Conservation (phyloP, 1,284 basidiomycete genomes). For the Trichosporon sp. region DNA sequence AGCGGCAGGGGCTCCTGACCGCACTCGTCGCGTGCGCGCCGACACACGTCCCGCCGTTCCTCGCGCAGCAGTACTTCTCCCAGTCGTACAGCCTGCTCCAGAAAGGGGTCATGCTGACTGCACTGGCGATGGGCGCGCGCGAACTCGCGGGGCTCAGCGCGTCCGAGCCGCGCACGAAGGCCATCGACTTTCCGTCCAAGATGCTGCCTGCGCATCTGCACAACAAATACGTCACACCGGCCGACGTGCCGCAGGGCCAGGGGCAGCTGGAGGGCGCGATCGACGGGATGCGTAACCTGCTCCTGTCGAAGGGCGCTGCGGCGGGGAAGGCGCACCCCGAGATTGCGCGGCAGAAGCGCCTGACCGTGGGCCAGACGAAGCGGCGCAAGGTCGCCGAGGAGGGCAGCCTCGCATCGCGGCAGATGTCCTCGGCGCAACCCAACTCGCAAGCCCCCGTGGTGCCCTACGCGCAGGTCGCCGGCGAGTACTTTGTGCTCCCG, state of each 20-base stretch:
- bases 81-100: conserved; percentile 84
- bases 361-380: conserved; percentile 58
- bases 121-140: conserved; percentile 75
- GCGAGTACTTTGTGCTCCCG: conserved; percentile 79
- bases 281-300: conserved; percentile 29
- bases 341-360: conserved; percentile 65
- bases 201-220: conserved; percentile 67
- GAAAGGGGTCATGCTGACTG: conserved; percentile 75
- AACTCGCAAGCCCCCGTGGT: conserved; percentile 27
- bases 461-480: conserved; percentile 68
- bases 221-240: conserved; percentile 58
- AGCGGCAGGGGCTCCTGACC: conserved; percentile 68
- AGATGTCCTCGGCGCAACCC: conserved; percentile 2
- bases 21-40: conserved; percentile 78
- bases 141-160: conserved; percentile 71
- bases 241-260: conserved; percentile 18
- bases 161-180: conserved; percentile 35
- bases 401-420: conserved; percentile 16
- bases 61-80: conserved; percentile 90
- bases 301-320: conserved; percentile 39
- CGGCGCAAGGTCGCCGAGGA: conserved; percentile 30
- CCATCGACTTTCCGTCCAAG: conserved; percentile 68
- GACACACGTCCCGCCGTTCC: conserved; percentile 67
- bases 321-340: conserved; percentile 54
- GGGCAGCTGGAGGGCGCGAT: conserved; percentile 39